Base-by-base conservation (phyloP, 2,329 filamentous ascomycete genomes). In the Fusarium sp. region DNA sequence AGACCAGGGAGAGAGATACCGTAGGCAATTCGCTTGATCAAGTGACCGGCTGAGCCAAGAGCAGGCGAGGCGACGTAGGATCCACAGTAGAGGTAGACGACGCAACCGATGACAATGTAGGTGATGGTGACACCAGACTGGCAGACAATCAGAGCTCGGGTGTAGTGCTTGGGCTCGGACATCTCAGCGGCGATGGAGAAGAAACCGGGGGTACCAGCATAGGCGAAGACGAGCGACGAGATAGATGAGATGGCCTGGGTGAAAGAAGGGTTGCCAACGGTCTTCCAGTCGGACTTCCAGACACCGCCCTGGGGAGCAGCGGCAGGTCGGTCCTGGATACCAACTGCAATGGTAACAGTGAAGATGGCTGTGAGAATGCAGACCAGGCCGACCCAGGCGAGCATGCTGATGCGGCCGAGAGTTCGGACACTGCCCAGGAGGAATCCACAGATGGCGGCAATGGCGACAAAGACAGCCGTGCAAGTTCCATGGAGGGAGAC, bases 71-170 rank as follows among this genome's bases (percentile, higher is more conserved):
- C 79, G 6, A 84, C 81, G 57, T 79, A 83, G 0, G 80, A 81
- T 0, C 83, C 83, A 62, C 80, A 83, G 70, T 75, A 84, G 32
- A 80, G 77, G 72, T 84, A 84, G 4, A 84, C 79, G 0, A 83
- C 80, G 3, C 75, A 65, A 7, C 75, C 75, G n/a, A 81, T 76
- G 13, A 74, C 57, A 11, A 76, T 50, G 20, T 80, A 80, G 19
- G 76, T 77, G 15, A 77, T 39, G 1, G 77, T 71, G 2, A 80
- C 70, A 1, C 58, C 74, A 54, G 15, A 52, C 62, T 66, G 74
- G 57, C 72, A 76, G 7, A 75, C 45, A 2, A 77, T 19, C 3
- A 78, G 58, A 0, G 70, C 52, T 0, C 74, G 69, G 0, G 71
- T 76, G 15, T 75, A 79, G 10, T 72, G 56, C 2, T 48, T 48